Base-by-base conservation (phyloP, 2,329 filamentous ascomycete genomes). In the Pseudocercospora ulei region DNA sequence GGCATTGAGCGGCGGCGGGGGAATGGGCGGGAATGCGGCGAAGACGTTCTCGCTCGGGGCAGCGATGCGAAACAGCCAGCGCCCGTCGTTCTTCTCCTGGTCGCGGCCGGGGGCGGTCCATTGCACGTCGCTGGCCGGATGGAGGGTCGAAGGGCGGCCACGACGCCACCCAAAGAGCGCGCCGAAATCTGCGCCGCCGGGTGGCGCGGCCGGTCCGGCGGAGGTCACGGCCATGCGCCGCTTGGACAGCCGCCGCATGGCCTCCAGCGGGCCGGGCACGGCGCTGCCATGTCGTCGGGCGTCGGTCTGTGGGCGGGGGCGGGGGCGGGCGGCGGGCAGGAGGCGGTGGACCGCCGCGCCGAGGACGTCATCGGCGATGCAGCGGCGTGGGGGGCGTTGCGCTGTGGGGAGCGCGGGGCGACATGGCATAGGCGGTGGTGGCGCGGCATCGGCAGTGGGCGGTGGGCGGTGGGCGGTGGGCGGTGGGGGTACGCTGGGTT, bases 241-340 rank as follows among this genome's bases (percentile, higher is more conserved):
- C 56, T 67, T 75, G 2, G 71, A 63, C 29, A 69, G 62, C 36
- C 75, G 64, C 53, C 68, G 65, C 45, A 70, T 67, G 29, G 75
- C 73, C 59, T 79, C 75, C 61, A 78, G 62, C 53, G 75, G 75
- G 2, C 75, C 75, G 7, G 75, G 75, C 2, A 76, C 70, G 47
- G 67, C 67, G 62, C 74, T 76, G 49, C 71, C 73, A 68, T 74
- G 64, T 46, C 74, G 68, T 53, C 59, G 41, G 9, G 39, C 44
- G 11, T 31, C 17, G n/a, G 14, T 36, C 9, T 24, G 18, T 11
- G 59, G 47, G 66, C 20, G 36, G 24, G 26, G 38, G 19, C 43
- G 27, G 27, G 46, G 25, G 28, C 47, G 43, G 17, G 47, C 50
- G 13, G 48, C 66, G 28, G 64, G 67, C 37, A 65, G 61, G 58